Base-by-base conservation (phyloP, 768 basidiomycete genomes). In the Suillus hirtellus region DNA sequence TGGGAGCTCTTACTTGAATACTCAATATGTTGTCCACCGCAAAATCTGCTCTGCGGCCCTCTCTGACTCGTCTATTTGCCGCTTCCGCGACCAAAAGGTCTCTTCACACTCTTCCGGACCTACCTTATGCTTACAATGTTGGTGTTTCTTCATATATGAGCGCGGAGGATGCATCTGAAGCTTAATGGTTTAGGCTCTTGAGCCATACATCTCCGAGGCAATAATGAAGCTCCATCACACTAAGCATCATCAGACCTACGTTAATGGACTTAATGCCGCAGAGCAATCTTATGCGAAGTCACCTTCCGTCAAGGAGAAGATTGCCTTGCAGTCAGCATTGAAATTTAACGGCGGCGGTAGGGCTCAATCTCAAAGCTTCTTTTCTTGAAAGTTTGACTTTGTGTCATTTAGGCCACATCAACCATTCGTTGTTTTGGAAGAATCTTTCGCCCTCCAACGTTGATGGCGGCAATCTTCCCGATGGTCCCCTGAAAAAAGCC, bases 391-490 rank as follows among this genome's bases (percentile, higher is more conserved):
- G 17, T 19, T 43, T 35, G 54, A 8, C 12, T 34, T n/a, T 10
- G 9, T 50, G 31, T 24, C 21, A 34, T 31, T 15, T 62, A 90
- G 92, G 93, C 3, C 95, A 96, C 72, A 93, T 96, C 74, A 97
- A 97, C 77, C 95, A 96, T 77, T 87, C 95, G 15, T 81, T 99
- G 40, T 99, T 99, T 84, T 99, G 97, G 97, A 93, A 89, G 78
- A 99, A 96, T 78, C 86, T 99, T 67, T 90, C 95, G 0, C 97
- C 97, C 3, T 75, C 78, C 27, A 77, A 77, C 58, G 74, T 74
- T 47, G 84, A 82, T 10, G 92, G 90, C 46, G 92, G 92, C 10
- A 80, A 85, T 69, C 80, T 94, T 42, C 72, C 72, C 6, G 81
- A 81, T 34, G 92, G 91, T 4, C 81, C 86, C 11, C 81, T 99